Percentiles rank a stretch among this genome's conserved stretches.
Evolutionary conservation across 1,284 basidiomycete species (phyloP).

Genomic region (Irpex sp.): DNA sequence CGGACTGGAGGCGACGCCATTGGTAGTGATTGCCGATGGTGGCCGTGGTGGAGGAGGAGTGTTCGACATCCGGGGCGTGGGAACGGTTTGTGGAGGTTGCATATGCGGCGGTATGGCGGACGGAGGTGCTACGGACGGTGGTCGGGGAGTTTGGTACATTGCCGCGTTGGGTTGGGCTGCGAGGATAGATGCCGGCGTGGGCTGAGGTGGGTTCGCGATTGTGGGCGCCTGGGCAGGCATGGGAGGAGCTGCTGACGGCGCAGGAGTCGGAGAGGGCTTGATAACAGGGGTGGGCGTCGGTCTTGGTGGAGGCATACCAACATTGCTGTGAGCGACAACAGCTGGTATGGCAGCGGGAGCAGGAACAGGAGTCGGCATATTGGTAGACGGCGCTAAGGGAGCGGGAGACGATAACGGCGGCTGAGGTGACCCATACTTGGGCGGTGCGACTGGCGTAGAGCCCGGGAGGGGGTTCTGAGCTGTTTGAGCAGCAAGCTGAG

Average conservation of each 20-base stretch:
- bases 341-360: conserved; percentile 13
- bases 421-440: conserved; percentile 14
- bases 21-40: conserved; percentile 5
- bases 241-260: neutral
- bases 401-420: conserved; percentile 10
- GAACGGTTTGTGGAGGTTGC: neutral
- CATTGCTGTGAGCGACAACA: neutral
- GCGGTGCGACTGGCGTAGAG: conserved; percentile 17
- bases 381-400: conserved; percentile 13
- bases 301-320: neutral
- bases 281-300: neutral
- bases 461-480: neutral
- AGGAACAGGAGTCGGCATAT: conserved; percentile 13
- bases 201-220: neutral
- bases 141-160: conserved; percentile 12
- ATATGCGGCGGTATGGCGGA: conserved; percentile 2
- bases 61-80: neutral
- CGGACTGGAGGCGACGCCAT: neutral
- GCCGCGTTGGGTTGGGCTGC: conserved; percentile 9
- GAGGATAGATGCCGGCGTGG: conserved; percentile 2
- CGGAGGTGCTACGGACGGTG: conserved; percentile 6
- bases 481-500: conserved; percentile 16
- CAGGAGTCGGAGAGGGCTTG: neutral
- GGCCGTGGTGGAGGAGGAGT: conserved; percentile 7
- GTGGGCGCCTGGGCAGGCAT: neutral